Base-by-base conservation (phyloP, 169 alveolate species). In the Besnoitia besnoiti region DNA sequence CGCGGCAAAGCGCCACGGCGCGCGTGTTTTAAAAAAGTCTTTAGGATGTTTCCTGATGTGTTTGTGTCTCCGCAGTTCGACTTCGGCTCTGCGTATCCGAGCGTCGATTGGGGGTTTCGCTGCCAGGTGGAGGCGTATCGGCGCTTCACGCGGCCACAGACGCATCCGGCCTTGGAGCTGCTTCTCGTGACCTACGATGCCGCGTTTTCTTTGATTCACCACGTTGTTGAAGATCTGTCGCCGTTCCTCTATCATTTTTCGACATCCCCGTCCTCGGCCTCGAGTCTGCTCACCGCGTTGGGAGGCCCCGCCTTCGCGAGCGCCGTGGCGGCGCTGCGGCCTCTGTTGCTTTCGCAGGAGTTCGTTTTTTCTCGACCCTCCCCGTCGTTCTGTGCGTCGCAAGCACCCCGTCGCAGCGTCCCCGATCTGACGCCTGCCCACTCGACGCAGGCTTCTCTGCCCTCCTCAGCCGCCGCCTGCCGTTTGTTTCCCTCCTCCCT, bases 21-120 rank as follows among this genome's bases (percentile, higher is more conserved):
- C n/a, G n/a, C n/a, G n/a, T n/a, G n/a, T n/a, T n/a, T n/a, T n/a
- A n/a, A n/a, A n/a, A n/a, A n/a, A n/a, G n/a, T n/a, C n/a, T n/a
- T n/a, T n/a, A n/a, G n/a, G n/a, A n/a, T n/a, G n/a, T n/a, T n/a
- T n/a, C n/a, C n/a, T n/a, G n/a, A n/a, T n/a, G n/a, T n/a, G n/a
- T n/a, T n/a, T n/a, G n/a, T n/a, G n/a, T n/a, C n/a, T 44, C 73
- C 75, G 44, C 87, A 77, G 87, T 77, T 77, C 87, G 55, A 37
- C 59, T 77, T 77, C 87, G 49, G 59, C 44, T 4, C 40, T 16
- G 87, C 87, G 61, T 77, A 42, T 37, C 50, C 61, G 5, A 77
- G 87, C 55, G 33, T 35, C 44, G 87, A 77, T 27, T 77, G 87
- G 87, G 87, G 87, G 1, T 77, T 77, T 21, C 59, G 87, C 37